These are phyloP conservation scores for Zizania palustris DNA, from an alignment of 202 grass and related monocot species.

Conservation along the genomic window DNA sequence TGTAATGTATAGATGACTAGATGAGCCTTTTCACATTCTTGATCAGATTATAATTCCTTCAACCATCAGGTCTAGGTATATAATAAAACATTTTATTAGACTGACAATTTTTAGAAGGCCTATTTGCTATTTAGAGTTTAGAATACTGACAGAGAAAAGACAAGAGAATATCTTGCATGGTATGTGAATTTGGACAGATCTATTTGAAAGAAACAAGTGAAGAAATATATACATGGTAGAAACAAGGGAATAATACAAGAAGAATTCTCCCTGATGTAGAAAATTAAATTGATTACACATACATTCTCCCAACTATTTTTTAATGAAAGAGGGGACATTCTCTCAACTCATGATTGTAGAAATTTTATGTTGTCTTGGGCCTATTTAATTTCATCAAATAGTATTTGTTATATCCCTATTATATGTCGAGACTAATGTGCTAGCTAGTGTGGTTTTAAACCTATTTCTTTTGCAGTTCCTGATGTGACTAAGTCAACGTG, in stretches of 20 bases:
- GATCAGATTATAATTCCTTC: not conserved
- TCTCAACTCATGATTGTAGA: not conserved
- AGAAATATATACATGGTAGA: not conserved
- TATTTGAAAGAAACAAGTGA: not conserved
- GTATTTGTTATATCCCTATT: slow-evolving; percentile 6
- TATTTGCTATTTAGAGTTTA: not conserved
- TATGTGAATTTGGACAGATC: not conserved
- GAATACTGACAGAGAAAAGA: not conserved
- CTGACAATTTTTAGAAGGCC: not conserved
- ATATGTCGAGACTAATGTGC: not conserved
- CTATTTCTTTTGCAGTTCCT: slow-evolving; percentile 51
- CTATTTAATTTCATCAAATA: not conserved
- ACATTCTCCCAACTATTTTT: not conserved
- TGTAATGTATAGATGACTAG: not conserved
- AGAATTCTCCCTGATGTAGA: not conserved
- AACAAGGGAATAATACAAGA: not conserved
- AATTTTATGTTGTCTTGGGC: not conserved
- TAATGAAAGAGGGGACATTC: not conserved
- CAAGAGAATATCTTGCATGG: not conserved
- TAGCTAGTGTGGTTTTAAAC: not conserved
- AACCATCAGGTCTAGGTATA: not conserved
- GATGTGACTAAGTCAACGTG: slow-evolving; percentile 71
- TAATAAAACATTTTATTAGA: not conserved
- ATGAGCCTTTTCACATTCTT: not conserved
- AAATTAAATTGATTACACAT: not conserved